These are phyloP conservation scores for Castanopsis chinensis DNA, from an alignment of 306 rosid species.

Conservation along the genomic window DNA sequence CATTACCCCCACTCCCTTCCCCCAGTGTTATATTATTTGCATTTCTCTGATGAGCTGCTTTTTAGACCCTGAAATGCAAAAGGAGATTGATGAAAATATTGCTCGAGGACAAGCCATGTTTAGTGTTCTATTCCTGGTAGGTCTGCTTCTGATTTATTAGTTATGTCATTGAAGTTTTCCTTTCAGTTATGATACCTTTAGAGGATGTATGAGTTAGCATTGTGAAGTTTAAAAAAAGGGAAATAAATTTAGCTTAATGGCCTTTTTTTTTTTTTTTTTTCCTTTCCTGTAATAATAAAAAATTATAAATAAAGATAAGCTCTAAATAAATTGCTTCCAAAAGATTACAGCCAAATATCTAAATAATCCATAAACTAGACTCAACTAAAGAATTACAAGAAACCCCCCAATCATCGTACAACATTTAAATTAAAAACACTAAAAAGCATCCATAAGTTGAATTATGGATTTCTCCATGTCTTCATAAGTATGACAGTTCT, in stretches of 20 bases:
- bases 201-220: background rate
- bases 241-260: background rate
- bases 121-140: conserved; percentile 43
- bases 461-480: too few relatives aligned
- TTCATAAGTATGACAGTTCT: too few relatives aligned
- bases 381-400: too few relatives aligned
- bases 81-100: conserved; percentile 44
- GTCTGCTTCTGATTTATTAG: conserved; percentile 12
- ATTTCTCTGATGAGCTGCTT: conserved; percentile 22
- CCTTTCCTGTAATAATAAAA: too few relatives aligned
- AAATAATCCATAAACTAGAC: too few relatives aligned
- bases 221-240: background rate
- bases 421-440: too few relatives aligned
- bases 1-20: background rate
- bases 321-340: too few relatives aligned
- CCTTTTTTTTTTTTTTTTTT: background rate
- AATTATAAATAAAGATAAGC: too few relatives aligned
- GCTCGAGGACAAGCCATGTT: conserved; percentile 48
- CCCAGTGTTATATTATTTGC: background rate
- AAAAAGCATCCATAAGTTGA: too few relatives aligned
- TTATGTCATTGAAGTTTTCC: background rate
- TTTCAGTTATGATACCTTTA: background rate
- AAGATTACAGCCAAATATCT: too few relatives aligned
- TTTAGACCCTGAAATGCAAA: conserved; percentile 53
- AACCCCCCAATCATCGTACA: too few relatives aligned